A percentile compares a stretch with the other conserved stretches of the same genome.
Conservation (phyloP, 2,329 filamentous ascomycete genomes). For the Chaetomium sp. region DNA sequence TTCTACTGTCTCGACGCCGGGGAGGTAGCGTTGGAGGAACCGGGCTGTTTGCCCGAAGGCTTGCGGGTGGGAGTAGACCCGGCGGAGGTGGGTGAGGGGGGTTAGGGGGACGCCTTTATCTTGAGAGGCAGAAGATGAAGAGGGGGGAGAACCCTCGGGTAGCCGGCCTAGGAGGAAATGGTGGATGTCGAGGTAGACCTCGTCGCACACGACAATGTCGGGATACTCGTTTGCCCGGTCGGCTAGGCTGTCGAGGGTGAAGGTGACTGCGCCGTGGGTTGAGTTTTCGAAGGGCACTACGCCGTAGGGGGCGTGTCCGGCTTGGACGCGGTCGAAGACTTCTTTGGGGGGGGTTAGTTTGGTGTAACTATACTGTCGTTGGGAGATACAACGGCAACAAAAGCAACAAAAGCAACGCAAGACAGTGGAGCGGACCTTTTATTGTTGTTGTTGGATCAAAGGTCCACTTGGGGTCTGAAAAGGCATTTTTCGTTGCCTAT, state of each 20-base stretch:
- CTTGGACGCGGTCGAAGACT: slow-evolving; percentile 73
- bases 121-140: slow-evolving; percentile 22
- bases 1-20: slow-evolving; percentile 72
- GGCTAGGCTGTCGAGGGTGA: slow-evolving; percentile 82
- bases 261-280: slow-evolving; percentile 85
- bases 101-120: slow-evolving; percentile 34
- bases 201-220: slow-evolving; percentile 70
- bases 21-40: slow-evolving; percentile 66
- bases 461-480: slow-evolving; percentile 42
- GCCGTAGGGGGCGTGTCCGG: slow-evolving; percentile 57
- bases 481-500: slow-evolving; percentile 34
- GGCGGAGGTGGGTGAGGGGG: slow-evolving; percentile 57
- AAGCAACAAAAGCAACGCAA: background rate
- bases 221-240: slow-evolving; percentile 60
- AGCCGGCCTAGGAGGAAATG: slow-evolving; percentile 70
- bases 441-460: slow-evolving; percentile 48
- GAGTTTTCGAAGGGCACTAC: slow-evolving; percentile 96
- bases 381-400: background rate
- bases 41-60: slow-evolving; percentile 84
- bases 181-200: slow-evolving; percentile 80
- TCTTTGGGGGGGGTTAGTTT: slow-evolving; percentile 41
- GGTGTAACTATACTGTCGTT: background rate
- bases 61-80: slow-evolving; percentile 89
- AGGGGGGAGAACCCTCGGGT: slow-evolving; percentile 27
- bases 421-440: slow-evolving; percentile 28